These are phyloP conservation scores for Entomortierella beljakovae DNA, from an alignment of 192 early-diverging fungal species.

Conservation along the genomic window DNA sequence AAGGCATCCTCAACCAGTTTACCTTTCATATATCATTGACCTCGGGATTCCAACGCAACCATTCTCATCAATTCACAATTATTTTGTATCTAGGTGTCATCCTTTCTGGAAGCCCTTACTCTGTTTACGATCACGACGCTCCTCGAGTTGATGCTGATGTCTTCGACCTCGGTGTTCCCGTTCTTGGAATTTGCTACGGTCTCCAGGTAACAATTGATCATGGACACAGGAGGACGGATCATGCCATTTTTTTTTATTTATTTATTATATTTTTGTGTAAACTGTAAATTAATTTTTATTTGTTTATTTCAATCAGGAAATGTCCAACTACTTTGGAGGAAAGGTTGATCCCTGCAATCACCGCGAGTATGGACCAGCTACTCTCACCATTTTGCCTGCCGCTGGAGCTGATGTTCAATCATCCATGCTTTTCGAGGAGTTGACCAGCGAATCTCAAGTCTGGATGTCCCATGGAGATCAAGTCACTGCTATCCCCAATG, in stretches of 20 bases:
- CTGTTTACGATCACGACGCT: conserved; percentile 94
- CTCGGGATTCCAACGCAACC: too few species aligned
- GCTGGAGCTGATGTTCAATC: conserved; percentile 33
- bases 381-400: conserved; percentile 68
- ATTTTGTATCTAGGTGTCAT: conserved; percentile 74
- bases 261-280: conserved; percentile 5
- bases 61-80: background rate
- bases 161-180: conserved; percentile 89
- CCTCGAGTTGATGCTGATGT: conserved; percentile 94
- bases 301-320: conserved; percentile 81
- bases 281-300: background rate
- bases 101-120: conserved; percentile 96
- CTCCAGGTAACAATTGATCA: conserved; percentile 75
- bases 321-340: conserved; percentile 90
- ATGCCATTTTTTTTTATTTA: conserved; percentile 23
- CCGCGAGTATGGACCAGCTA: conserved; percentile 96
- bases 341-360: conserved; percentile 88
- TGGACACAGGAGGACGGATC: background rate
- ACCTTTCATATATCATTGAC: background rate
- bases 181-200: conserved; percentile 99
- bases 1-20: background rate
- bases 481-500: conserved; percentile 79
- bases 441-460: conserved; percentile 63
- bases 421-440: conserved; percentile 37
- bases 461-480: conserved; percentile 99